phyloP scores from a whole-genome alignment of 2,329 filamentous ascomycete genomes.

The Mollisia scopiformis region DNA sequence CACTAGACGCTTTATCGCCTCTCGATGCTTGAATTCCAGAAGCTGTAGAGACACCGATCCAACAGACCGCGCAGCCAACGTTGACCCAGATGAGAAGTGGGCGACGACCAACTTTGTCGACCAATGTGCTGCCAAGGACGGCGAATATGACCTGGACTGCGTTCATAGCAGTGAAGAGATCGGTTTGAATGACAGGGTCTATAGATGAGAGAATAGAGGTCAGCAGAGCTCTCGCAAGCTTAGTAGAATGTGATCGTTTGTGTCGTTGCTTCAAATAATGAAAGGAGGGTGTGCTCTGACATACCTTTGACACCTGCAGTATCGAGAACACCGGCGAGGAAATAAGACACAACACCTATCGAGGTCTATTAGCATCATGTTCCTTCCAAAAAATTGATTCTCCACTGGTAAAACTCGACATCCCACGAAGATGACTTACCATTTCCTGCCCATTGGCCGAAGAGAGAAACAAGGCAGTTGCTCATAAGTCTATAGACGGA shows the following conservation, averaged over 20 bases:
- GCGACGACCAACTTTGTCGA: constrained; percentile 59
- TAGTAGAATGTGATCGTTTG: too few relatives aligned
- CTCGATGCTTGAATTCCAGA: constrained; percentile 24
- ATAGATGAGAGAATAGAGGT: constrained; percentile 27
- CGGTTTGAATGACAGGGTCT: constrained; percentile 49
- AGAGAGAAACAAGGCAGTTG: constrained; percentile 53
- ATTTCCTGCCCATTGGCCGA: constrained; percentile 52
- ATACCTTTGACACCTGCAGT: constrained; percentile 46
- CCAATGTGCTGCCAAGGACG: constrained; percentile 54
- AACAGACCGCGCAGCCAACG: constrained; percentile 48
- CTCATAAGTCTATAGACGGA: constrained; percentile 52
- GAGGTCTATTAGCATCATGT: constrained; percentile 4
- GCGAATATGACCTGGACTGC: constrained; percentile 57
- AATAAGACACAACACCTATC: constrained; percentile 49
- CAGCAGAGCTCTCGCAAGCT: too few relatives aligned
- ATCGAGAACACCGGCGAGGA: constrained; percentile 53
- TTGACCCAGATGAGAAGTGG: constrained; percentile 54
- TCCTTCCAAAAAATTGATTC: background rate
- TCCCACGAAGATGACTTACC: too few relatives aligned
- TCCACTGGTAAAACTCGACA: too few relatives aligned
- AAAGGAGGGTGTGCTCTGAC: background rate
- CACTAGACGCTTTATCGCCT: constrained; percentile 38
- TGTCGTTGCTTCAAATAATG: background rate
- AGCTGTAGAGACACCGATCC: constrained; percentile 49
- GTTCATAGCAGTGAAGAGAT: constrained; percentile 56